Evolutionary conservation across 208 protist genomes (phyloP), one percentile per base, ranked within the genome.

Genomic region (Acanthamoeba sp.): DNA sequence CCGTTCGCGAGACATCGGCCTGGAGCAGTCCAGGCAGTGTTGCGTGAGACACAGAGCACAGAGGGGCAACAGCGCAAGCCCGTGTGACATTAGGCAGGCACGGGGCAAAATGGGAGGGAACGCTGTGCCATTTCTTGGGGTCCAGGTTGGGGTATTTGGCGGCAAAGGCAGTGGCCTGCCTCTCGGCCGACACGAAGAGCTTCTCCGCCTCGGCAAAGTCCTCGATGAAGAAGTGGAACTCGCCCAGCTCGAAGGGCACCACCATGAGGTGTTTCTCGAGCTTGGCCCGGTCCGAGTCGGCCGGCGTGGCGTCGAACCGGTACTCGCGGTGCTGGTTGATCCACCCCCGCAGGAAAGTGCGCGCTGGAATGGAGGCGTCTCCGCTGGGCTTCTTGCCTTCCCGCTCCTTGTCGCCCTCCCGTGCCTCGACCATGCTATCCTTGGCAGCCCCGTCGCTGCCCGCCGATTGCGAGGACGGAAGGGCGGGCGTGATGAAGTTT

Each of bases 161-260:
- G 73, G 73, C 73, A 34, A 84, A 84, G 38, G 73, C 73, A 1
- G 27, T 29, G 34, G 73, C 73, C 2, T 38, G 73, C 38, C 52
- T 38, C 6, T 29, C 2, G 42, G 73, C 73, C 10, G 52, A 38
- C 10, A 84, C 5, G n/a, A 90, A 90, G n/a, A 69, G 82, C 82
- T 38, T 90, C 55, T 66, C 52, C 10, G 82, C 82, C 82, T 90
- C 82, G 34, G 45, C 82, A 90, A 90, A 90, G 52, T 90, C 52
- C 82, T 90, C 82, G 52, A 66, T 69, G 55, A 69, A 90, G 82
- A 90, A 90, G 38, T 90, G 55, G 55, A 90, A 90, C 34, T 90
- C 82, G 45, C 52, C 82, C 50, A 90, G 55, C 52, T 90, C 82
- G 24, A 90, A 90, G 34, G 82, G 55, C 6, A 66, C 82, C 6